Conservation (phyloP, 805 yeast genomes). For the Yamadazyma scolyti region DNA sequence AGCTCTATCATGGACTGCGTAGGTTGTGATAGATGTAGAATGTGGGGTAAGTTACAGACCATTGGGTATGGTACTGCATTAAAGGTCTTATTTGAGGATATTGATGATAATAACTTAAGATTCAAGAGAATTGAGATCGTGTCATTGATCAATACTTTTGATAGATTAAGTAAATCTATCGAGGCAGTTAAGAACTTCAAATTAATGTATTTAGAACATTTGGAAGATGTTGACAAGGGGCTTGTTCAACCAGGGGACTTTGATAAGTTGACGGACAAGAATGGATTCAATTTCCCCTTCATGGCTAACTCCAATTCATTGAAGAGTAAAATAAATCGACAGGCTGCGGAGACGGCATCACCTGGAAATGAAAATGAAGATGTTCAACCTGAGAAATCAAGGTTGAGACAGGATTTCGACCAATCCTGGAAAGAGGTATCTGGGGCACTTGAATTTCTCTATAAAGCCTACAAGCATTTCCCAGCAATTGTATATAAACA, state of each 20-base stretch:
- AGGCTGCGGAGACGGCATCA: constrained; percentile 4
- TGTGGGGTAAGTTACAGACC: constrained; percentile 98
- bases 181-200: constrained; percentile 72
- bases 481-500: constrained; percentile 60
- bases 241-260: constrained; percentile 38
- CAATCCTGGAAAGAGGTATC: too few species aligned
- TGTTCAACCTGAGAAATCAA: constrained; percentile 21
- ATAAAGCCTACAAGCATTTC: constrained; percentile 61
- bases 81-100: constrained; percentile 80
- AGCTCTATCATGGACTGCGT: constrained; percentile 97
- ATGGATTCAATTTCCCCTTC: constrained; percentile 40
- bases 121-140: constrained; percentile 81
- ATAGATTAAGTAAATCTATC: constrained; percentile 82
- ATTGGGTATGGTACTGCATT: constrained; percentile 97
- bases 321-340: constrained; percentile 7
- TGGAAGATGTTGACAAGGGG: constrained; percentile 38
- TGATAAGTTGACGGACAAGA: constrained; percentile 23
- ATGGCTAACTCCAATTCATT: constrained; percentile 5
- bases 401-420: constrained; percentile 46
- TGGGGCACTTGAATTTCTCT: constrained; percentile 62
- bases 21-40: constrained; percentile 94
- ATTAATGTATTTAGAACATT: constrained; percentile 42
- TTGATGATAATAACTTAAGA: constrained; percentile 48
- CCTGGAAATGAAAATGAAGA: background rate
- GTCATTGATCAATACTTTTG: constrained; percentile 88